Conservation (phyloP, 495 filamentous ascomycete genomes). For the Xylaria telfairii region DNA sequence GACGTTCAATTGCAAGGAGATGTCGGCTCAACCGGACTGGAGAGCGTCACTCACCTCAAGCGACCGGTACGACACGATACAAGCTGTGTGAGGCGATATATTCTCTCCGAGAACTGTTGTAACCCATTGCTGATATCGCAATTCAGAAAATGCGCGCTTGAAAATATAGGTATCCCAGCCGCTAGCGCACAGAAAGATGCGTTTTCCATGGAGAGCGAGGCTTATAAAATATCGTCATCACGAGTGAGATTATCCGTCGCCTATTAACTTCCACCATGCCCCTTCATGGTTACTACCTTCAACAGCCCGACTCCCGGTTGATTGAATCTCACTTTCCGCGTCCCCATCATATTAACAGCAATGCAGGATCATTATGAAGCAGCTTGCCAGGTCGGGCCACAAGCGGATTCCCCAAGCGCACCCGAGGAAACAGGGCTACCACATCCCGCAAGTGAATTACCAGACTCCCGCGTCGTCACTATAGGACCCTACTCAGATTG, state of each 20-base stretch:
- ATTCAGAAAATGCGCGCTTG: slow-evolving; percentile 33
- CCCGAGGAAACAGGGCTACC: background rate
- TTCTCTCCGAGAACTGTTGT: background rate
- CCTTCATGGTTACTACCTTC: background rate
- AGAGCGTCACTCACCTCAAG: slow-evolving; percentile 49
- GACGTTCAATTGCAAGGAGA: slow-evolving; percentile 19
- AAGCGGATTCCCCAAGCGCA: slow-evolving; percentile 23
- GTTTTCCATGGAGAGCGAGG: slow-evolving; percentile 49
- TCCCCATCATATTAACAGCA: slow-evolving; percentile 24
- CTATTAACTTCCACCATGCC: too few species aligned
- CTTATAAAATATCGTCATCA: slow-evolving; percentile 48
- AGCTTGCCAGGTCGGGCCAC: slow-evolving; percentile 39
- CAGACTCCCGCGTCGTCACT: slow-evolving; percentile 48
- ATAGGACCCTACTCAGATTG: slow-evolving; percentile 78
- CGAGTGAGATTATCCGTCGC: slow-evolving; percentile 36
- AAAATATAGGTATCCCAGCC: slow-evolving; percentile 24
- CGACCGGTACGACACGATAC: slow-evolving; percentile 59
- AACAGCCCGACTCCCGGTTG: background rate
- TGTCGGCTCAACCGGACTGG: slow-evolving; percentile 44
- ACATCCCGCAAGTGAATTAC: slow-evolving; percentile 4
- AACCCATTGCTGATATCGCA: background rate
- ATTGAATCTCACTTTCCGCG: background rate
- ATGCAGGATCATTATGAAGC: slow-evolving; percentile 54
- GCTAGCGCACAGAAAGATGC: slow-evolving; percentile 35
- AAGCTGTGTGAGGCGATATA: slow-evolving; percentile 52